Conservation (phyloP, 2,329 filamentous ascomycete species). For the Alternaria ventricosa region DNA sequence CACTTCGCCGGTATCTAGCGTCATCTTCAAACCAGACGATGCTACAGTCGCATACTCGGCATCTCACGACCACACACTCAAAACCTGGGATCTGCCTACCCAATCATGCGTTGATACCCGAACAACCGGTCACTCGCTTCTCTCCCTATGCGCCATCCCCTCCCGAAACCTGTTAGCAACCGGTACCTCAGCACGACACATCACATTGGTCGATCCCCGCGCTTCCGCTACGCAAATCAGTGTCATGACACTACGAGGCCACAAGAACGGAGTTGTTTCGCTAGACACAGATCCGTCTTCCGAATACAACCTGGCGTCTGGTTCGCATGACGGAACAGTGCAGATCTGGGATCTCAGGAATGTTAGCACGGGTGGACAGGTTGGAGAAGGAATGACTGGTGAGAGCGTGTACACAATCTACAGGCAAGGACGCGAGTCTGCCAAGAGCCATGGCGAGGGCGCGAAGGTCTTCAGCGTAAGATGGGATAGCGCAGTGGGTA, state of each 20-base stretch:
- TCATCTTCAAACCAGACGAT: constrained; percentile 84
- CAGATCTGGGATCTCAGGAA: constrained; percentile 91
- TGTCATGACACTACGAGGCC: constrained; percentile 89
- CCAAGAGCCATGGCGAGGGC: constrained; percentile 74
- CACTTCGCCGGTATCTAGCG: constrained; percentile 75
- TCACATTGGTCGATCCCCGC: constrained; percentile 91
- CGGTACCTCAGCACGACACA: constrained; percentile 83
- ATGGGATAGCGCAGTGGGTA: constrained; percentile 86
- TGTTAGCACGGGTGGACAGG: constrained; percentile 64
- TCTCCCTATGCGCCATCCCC: constrained; percentile 77
- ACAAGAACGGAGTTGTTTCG: constrained; percentile 75
- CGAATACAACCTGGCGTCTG: constrained; percentile 83
- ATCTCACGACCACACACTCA: constrained; percentile 88
- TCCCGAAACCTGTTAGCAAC: constrained; percentile 70
- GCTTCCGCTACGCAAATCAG: constrained; percentile 76
- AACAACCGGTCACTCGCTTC: constrained; percentile 81
- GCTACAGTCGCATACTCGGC: constrained; percentile 88
- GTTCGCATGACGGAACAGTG: constrained; percentile 90
- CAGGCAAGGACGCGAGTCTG: constrained; percentile 68
- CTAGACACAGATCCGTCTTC: constrained; percentile 68
- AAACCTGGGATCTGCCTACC: constrained; percentile 90
- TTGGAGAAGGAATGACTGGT: constrained; percentile 60
- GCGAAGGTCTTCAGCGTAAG: constrained; percentile 87
- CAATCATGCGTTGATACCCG: constrained; percentile 78
- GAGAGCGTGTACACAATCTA: constrained; percentile 80